phyloP scores from a whole-genome alignment of 2,329 filamentous ascomycete species.

The Aspergillaceae sp. region DNA sequence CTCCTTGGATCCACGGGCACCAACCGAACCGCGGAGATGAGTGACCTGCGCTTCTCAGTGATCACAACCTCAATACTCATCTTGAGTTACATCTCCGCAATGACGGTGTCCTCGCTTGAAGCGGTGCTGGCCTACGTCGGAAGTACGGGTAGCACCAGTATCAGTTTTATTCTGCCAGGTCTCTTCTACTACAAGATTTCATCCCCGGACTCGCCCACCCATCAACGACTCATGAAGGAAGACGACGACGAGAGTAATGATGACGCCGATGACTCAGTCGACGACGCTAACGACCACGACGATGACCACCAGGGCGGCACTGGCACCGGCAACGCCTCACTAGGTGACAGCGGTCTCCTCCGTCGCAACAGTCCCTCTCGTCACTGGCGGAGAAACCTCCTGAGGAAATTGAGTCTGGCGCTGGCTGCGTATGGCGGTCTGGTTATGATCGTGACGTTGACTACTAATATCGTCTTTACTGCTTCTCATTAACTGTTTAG shows the following conservation, averaged over 20 bases:
- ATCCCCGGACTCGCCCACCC: conserved; percentile 73
- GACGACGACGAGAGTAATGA: conserved; percentile 64
- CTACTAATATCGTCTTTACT: conserved; percentile 75
- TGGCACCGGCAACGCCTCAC: conserved; percentile 11
- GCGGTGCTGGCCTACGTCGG: conserved; percentile 92
- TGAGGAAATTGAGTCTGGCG: conserved; percentile 65
- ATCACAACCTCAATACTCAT: conserved; percentile 82
- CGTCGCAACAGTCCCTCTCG: conserved; percentile 47
- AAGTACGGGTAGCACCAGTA: conserved; percentile 86
- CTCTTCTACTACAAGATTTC: conserved; percentile 99
- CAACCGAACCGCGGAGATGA: conserved; percentile 50
- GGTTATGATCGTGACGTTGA: conserved; percentile 83
- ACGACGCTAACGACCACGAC: conserved; percentile 19
- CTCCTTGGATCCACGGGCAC: conserved; percentile 21
- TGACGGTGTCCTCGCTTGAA: conserved; percentile 83
- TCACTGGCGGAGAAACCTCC: conserved; percentile 53
- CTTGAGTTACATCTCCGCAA: conserved; percentile 74
- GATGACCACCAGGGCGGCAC: conserved; percentile 29
- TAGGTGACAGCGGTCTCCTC: conserved; percentile 50
- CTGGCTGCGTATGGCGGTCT: conserved; percentile 74
- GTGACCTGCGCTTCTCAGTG: conserved; percentile 77
- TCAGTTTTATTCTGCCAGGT: conserved; percentile 92
- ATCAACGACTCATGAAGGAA: conserved; percentile 81
- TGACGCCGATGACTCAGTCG: conserved; percentile 37
- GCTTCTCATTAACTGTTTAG: conserved; percentile 47